Evolutionary conservation across 768 basidiomycete genomes (phyloP).

Genomic region (Termitomyces sp.): DNA sequence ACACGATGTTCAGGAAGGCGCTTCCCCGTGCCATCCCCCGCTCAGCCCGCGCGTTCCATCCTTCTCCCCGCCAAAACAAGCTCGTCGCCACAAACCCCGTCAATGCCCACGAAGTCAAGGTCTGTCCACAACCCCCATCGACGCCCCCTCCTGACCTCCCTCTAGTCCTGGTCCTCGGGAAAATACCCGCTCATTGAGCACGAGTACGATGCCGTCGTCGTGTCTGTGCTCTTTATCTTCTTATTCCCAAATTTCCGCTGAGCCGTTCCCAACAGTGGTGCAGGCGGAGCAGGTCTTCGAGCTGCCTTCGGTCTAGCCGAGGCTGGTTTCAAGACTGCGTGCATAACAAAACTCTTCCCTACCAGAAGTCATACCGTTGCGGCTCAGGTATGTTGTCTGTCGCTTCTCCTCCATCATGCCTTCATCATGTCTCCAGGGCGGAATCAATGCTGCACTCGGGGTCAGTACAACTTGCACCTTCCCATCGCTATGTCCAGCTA

Average conservation of each 20-base stretch:
- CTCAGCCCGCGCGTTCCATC: conserved; percentile 61
- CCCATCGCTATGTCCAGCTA: conserved; percentile 5
- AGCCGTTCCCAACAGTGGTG: conserved; percentile 58
- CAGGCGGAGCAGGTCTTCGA: conserved; percentile 96
- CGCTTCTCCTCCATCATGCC: conserved; percentile 7
- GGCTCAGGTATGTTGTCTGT: conserved; percentile 66
- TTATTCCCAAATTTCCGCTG: background rate
- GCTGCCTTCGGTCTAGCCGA: conserved; percentile 98
- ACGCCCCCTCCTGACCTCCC: conserved; percentile 18
- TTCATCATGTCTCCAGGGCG: conserved; percentile 58
- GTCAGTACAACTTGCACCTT: conserved; percentile 42
- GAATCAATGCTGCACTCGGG: conserved; percentile 96
- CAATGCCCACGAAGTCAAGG: conserved; percentile 82
- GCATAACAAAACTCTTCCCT: conserved; percentile 98
- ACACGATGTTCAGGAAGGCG: conserved; percentile 64
- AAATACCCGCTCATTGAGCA: conserved; percentile 98
- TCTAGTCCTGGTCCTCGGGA: conserved; percentile 73
- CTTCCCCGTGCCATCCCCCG: conserved; percentile 52
- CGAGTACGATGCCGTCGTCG: conserved; percentile 97
- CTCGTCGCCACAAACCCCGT: conserved; percentile 72
- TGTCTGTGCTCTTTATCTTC: conserved; percentile 60
- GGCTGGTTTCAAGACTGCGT: conserved; percentile 97
- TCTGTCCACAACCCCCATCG: conserved; percentile 28
- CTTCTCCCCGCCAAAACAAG: conserved; percentile 56
- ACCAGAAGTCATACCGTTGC: conserved; percentile 99